These are phyloP conservation scores for Lolium multiflorum DNA, from an alignment of 176 grass and related monocot species.

Conservation along the genomic window DNA sequence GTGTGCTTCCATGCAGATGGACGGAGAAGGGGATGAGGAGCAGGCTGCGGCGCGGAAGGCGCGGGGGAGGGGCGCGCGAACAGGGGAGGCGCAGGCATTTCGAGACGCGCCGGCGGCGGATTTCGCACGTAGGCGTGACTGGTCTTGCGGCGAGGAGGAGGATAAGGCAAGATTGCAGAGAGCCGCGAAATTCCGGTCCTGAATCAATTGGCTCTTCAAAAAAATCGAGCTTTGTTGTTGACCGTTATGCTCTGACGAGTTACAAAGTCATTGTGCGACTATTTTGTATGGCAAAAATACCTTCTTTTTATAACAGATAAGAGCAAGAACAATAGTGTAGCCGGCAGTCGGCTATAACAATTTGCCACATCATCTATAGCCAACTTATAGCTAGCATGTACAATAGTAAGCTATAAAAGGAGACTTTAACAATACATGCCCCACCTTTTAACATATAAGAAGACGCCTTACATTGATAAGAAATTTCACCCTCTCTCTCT, in stretches of 20 bases:
- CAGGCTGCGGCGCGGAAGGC: background rate
- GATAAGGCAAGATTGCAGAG: conserved; percentile 39
- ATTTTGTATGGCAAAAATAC: no score
- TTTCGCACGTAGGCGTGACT: conserved; percentile 9
- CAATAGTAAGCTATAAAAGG: no score
- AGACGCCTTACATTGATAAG: no score
- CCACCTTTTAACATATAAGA: no score
- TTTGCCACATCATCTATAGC: no score
- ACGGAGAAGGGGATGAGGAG: background rate
- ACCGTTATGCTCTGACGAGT: background rate
- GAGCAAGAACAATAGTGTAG: no score
- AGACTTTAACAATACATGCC: no score
- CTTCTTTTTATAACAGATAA: no score
- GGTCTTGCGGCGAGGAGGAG: background rate
- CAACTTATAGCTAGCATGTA: no score
- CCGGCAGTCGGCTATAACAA: no score
- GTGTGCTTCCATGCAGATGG: background rate
- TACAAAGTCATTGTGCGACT: no score
- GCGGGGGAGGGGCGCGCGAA: background rate
- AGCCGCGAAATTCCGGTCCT: background rate
- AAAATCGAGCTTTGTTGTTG: background rate
- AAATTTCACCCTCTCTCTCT: no score
- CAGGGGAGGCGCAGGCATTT: conserved; percentile 40
- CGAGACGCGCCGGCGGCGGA: conserved; percentile 4
- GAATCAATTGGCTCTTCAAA: background rate